Conservation (phyloP, 1,284 basidiomycete genomes). For the Malassezia sympodialis region DNA sequence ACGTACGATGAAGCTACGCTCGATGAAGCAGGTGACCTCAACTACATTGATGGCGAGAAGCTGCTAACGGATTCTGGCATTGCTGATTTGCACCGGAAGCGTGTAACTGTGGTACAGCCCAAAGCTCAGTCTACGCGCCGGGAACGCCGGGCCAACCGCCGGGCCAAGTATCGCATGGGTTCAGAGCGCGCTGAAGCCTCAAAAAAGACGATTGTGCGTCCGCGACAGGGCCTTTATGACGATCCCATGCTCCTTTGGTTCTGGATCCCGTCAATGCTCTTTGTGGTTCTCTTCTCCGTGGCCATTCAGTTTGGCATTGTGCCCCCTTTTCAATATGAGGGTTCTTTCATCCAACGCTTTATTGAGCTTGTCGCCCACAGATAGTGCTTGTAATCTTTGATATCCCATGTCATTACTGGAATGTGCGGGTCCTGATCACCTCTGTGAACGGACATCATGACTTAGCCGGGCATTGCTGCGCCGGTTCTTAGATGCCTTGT, state of each 20-base stretch:
- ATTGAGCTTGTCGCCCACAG: background rate
- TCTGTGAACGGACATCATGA: no score
- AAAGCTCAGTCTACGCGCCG: background rate
- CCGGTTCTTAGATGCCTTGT: no score
- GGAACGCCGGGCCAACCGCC: background rate
- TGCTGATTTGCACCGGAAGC: background rate
- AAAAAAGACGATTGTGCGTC: background rate
- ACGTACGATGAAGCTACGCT: slow-evolving; percentile 19
- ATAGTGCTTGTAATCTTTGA: background rate
- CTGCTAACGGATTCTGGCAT: slow-evolving; percentile 1
- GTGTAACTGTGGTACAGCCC: background rate
- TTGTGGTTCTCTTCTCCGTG: slow-evolving; percentile 20
- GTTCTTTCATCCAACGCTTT: background rate
- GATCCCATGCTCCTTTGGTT: slow-evolving; percentile 85
- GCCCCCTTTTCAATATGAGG: background rate
- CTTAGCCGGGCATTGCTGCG: no score
- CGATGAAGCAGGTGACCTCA: background rate
- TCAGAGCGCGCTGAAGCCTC: background rate
- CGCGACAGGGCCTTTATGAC: slow-evolving; percentile 50
- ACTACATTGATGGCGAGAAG: slow-evolving; percentile 16
- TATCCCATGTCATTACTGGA: background rate
- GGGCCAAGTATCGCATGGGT: background rate
- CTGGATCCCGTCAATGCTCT: slow-evolving; percentile 74
- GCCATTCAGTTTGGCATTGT: background rate
- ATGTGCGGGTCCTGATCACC: no score